Evolutionary conservation across 768 basidiomycete species (phyloP).

Genomic region (Postia placenta): DNA sequence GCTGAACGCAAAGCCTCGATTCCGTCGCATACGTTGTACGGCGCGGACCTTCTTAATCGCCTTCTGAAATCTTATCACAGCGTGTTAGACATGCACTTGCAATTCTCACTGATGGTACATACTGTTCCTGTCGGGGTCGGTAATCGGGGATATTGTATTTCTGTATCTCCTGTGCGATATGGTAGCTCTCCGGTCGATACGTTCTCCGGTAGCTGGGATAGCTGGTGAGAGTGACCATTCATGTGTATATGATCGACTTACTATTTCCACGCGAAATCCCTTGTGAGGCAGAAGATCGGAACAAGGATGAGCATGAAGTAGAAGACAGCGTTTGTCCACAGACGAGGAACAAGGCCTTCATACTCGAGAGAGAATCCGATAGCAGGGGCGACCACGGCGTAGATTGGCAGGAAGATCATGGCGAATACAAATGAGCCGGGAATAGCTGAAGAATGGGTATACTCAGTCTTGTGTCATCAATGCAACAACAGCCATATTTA

Average conservation of each 20-base stretch:
- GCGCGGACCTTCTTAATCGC: constrained; percentile 99
- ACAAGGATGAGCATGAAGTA: constrained; percentile 84
- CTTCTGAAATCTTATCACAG: constrained; percentile 78
- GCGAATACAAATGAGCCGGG: constrained; percentile 96
- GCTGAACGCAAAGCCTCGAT: constrained; percentile 96
- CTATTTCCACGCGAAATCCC: constrained; percentile 99
- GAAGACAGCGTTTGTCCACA: constrained; percentile 87
- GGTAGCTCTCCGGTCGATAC: constrained; percentile 88
- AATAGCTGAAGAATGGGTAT: constrained; percentile 51
- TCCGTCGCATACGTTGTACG: constrained; percentile 92
- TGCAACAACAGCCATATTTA: too few species aligned
- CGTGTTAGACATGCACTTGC: constrained; percentile 5
- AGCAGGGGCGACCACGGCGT: constrained; percentile 79
- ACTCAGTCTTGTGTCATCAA: too few species aligned
- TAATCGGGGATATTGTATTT: constrained; percentile 98
- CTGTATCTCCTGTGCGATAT: constrained; percentile 98
- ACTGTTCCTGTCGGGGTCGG: constrained; percentile 96
- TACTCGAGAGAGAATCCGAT: constrained; percentile 91
- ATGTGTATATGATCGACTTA: constrained; percentile 34
- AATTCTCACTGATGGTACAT: constrained; percentile 24
- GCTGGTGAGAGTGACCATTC: constrained; percentile 10
- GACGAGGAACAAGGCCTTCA: constrained; percentile 76
- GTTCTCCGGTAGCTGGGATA: constrained; percentile 76
- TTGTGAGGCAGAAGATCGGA: constrained; percentile 75
- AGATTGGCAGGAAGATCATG: constrained; percentile 92